These are phyloP conservation scores for Pestalotiopsis sp. DNA, from an alignment of 2,329 filamentous ascomycete species.

Conservation along the genomic window DNA sequence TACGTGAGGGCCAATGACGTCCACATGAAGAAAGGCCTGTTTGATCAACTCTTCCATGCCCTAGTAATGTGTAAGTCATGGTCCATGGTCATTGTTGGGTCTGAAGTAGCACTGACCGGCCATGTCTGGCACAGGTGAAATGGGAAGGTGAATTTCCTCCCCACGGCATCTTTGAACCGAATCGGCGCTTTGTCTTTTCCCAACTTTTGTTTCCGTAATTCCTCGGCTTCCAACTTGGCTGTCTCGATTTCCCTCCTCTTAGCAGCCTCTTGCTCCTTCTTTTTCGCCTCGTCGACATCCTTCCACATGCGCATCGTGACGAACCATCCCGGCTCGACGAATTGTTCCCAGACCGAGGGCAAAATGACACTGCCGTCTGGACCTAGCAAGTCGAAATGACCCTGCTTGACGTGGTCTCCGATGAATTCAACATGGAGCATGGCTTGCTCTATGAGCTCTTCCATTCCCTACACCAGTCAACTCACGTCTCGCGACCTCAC, in stretches of 20 bases:
- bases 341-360: slow-evolving; percentile 75
- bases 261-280: neutral
- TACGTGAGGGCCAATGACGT: slow-evolving; percentile 76
- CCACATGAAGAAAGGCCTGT: slow-evolving; percentile 82
- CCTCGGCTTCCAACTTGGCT: neutral
- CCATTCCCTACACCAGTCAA: slow-evolving; percentile 65
- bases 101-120: slow-evolving; percentile 60
- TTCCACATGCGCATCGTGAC: slow-evolving; percentile 66
- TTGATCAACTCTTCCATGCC: slow-evolving; percentile 87
- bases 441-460: slow-evolving; percentile 78
- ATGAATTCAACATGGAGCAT: slow-evolving; percentile 77
- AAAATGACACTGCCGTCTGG: slow-evolving; percentile 48
- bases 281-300: neutral
- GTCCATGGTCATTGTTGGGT: neutral
- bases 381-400: slow-evolving; percentile 76
- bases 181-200: slow-evolving; percentile 72
- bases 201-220: neutral
- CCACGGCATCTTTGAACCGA: slow-evolving; percentile 91
- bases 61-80: slow-evolving; percentile 41
- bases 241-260: no score
- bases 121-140: slow-evolving; percentile 84
- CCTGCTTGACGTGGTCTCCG: slow-evolving; percentile 71
- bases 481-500: neutral
- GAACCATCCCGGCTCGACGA: slow-evolving; percentile 74
- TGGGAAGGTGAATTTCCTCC: slow-evolving; percentile 89